Percentiles rank a stretch among this genome's conserved stretches.
Conservation (phyloP, 1,284 basidiomycete species). For the Puccinia horiana region DNA sequence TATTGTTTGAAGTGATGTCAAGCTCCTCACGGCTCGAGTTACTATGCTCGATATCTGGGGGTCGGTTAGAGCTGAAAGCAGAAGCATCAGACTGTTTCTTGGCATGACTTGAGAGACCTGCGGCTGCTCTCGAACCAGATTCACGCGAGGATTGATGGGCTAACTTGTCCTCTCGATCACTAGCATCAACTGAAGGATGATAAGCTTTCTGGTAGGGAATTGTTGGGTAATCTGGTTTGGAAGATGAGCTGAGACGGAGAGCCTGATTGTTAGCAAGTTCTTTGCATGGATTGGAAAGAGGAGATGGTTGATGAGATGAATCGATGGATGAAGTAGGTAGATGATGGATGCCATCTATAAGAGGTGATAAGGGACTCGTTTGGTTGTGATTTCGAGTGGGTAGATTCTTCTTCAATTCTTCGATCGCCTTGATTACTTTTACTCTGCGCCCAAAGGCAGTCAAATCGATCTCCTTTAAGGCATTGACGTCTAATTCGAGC, state of each 20-base stretch:
- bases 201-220: neutral
- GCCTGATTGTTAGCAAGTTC: neutral
- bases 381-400: neutral
- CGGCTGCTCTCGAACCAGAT: neutral
- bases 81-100: slow-evolving; percentile 16
- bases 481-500: slow-evolving; percentile 84
- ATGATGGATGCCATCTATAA: slow-evolving; percentile 56
- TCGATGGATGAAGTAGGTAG: slow-evolving; percentile 52
- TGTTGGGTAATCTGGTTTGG: slow-evolving; percentile 2
- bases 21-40: slow-evolving; percentile 20
- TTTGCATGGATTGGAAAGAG: slow-evolving; percentile 62
- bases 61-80: neutral
- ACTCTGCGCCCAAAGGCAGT: slow-evolving; percentile 90
- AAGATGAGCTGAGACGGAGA: neutral
- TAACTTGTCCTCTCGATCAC: slow-evolving; percentile 11
- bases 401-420: slow-evolving; percentile 66
- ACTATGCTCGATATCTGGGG: neutral
- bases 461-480: slow-evolving; percentile 96
- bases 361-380: slow-evolving; percentile 62
- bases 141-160: neutral
- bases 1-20: neutral
- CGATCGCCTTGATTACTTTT: slow-evolving; percentile 90
- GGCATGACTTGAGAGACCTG: neutral
- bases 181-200: neutral
- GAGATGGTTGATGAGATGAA: slow-evolving; percentile 62